Evolutionary conservation across 129 eudicot genomes (phyloP).

Genomic region (Flaveria linearis): DNA sequence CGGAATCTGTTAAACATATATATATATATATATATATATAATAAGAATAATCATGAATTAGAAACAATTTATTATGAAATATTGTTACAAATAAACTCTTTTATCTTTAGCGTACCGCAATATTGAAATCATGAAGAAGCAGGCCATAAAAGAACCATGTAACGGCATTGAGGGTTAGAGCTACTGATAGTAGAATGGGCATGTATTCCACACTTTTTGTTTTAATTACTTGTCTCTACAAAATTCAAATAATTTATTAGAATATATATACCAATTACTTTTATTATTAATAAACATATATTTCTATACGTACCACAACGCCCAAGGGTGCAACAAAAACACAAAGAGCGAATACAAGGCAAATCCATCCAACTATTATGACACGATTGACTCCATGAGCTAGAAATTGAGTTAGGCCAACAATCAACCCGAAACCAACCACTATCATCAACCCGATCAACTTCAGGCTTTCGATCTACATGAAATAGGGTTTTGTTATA

Average conservation of each 20-base stretch:
- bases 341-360: slow-evolving; percentile 64
- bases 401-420: slow-evolving; percentile 51
- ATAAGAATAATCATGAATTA: not conserved
- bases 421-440: slow-evolving; percentile 63
- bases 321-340: slow-evolving; percentile 85
- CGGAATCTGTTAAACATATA: slow-evolving; percentile 45
- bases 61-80: not conserved
- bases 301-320: slow-evolving; percentile 52
- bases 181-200: slow-evolving; percentile 69
- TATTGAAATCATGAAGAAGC: slow-evolving; percentile 57
- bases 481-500: not conserved
- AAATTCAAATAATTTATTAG: not conserved
- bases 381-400: slow-evolving; percentile 44
- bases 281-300: not conserved
- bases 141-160: slow-evolving; percentile 87
- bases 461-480: slow-evolving; percentile 56
- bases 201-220: slow-evolving; percentile 82
- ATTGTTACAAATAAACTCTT: not conserved
- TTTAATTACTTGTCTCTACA: slow-evolving; percentile 76
- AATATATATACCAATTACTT: not conserved
- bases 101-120: slow-evolving; percentile 51
- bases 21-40: not conserved
- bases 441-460: slow-evolving; percentile 45
- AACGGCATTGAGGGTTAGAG: slow-evolving; percentile 73
- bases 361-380: slow-evolving; percentile 76